Evolutionary conservation across 148 eudicot species (phyloP), one percentile per base, ranked within the genome.

Genomic region (Nyssa sinensis): DNA sequence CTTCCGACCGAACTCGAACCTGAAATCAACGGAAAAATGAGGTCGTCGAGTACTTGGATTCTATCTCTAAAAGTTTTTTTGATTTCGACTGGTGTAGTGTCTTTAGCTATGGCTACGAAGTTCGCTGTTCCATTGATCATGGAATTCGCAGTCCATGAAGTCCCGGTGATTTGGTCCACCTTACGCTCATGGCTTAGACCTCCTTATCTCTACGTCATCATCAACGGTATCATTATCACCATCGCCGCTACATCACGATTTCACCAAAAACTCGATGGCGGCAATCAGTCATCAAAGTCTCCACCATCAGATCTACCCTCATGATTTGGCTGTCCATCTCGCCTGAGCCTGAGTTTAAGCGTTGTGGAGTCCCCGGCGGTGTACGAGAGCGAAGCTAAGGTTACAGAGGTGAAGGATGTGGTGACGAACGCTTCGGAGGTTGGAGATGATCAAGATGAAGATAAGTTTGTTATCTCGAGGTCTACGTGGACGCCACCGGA

Each of bases 181-280:
- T 2, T 90, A 9, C 47, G 69, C 25, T 70, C 89, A 0, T 86
- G 90, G 83, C 82, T 87, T 0, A 85, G 84, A 1, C 98, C 96
- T 23, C 98, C 96, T 4, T 92, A 94, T 72, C 79, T 94, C 17
- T 94, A 92, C 77, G 55, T 94, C 70, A 61, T 92, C 74, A 82
- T 92, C 59, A 94, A 94, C 81, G 85, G 81, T 25, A 92, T 94
- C 67, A 94, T 94, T 59, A 81, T 92, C 75, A 82, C 86, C 64
- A 90, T 94, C 80, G 98, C 81, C 17, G 91, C 88, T 13, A 67
- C 88, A 3, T 87, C 92, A 2, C 84, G 89, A 12, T 79, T 81
- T 3, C 85, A 79, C 74, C 80, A 76, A 39, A 58, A 37, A 63
- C 65, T 58, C 61, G 58, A 77, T 39, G 74, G 69, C 28, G 51